Base-by-base conservation (phyloP, 306 rosid species). In the Prunus dulcis region DNA sequence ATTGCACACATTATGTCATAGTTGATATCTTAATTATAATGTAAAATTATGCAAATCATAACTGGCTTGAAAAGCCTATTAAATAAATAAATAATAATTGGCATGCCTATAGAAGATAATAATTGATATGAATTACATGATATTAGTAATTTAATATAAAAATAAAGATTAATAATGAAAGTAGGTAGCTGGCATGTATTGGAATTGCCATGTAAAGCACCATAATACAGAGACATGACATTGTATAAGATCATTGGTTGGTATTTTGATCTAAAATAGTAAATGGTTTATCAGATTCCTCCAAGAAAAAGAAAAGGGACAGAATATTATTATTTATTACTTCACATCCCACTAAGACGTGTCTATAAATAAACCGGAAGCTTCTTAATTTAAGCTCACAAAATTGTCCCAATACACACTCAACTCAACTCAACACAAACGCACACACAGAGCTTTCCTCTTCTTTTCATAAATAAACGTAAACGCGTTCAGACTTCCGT, bases 401-500 rank as follows among this genome's bases (percentile, higher is more conserved):
- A 51, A 56, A 30, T 11, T 10, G 34, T 27, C 64, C 57, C 32
- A 32, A 27, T 3, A 12, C 17, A 4, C 2, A 0, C 17, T 13
- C 20, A 69, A 15, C 1, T 32, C 3, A 1, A 18, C 9, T 13
- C 20, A 19, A 30, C 12, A 55, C 28, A 12, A 12, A 71, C 13
- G 12, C n/a, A n/a, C 19, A 32, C 13, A 20, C 53, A 32, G 4
- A 20, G 66, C 64, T 52, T 64, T 65, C 57, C 15, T 38, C 18
- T 2, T 19, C 3, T 3, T 57, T 20, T 75, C 67, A 75, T 65
- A 34, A 18, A 66, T 58, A 47, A 66, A 45, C 64, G 64, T 23
- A 25, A 65, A 79, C 82, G 82, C 82, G 82, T 73, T 72, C 83
- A 12, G 71, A 13, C 32, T 75, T 68, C 8, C 75, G 63, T 41